A percentile compares a stretch with the other conserved stretches of the same genome.
Evolutionary conservation across 1,284 basidiomycete genomes (phyloP).

Genomic region (Marasmius tenuissimus): DNA sequence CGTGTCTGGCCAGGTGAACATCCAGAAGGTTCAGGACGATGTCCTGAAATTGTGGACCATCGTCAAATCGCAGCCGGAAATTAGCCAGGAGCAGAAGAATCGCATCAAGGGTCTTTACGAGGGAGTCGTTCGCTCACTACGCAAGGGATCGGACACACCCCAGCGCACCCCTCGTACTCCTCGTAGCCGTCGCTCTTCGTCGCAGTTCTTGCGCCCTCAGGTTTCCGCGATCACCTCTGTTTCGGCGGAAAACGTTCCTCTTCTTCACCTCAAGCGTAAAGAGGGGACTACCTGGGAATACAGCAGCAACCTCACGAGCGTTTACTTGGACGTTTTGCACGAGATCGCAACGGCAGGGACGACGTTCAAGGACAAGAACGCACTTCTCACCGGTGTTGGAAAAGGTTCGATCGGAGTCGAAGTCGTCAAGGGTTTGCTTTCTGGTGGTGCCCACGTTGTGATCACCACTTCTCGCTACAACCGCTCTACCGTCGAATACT

Average conservation of each 20-base stretch:
- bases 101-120: conserved; percentile 97
- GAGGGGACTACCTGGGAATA: conserved; percentile 97
- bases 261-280: conserved; percentile 96
- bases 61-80: conserved; percentile 95
- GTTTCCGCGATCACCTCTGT: conserved; percentile 75
- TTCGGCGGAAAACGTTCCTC: conserved; percentile 88
- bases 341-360: conserved; percentile 98
- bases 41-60: conserved; percentile 97
- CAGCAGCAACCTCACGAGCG: conserved; percentile 93
- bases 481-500: conserved; percentile 95
- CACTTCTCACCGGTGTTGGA: conserved; percentile 95
- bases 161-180: conserved; percentile 39
- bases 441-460: conserved; percentile 94
- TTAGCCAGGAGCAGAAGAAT: conserved; percentile 95
- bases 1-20: conserved; percentile 80
- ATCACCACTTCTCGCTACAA: conserved; percentile 97
- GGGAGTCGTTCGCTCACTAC: conserved; percentile 85
- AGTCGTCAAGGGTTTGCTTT: conserved; percentile 93
- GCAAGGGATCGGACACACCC: conserved; percentile 64
- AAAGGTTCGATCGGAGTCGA: conserved; percentile 98
- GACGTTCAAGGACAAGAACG: conserved; percentile 98
- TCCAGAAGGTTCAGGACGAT: conserved; percentile 96
- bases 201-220: conserved; percentile 92
- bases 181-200: conserved; percentile 84
- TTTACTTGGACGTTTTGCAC: conserved; percentile 94